Percentiles rank a stretch among this genome's conserved stretches.
These are phyloP conservation scores for Candida anutae DNA, from an alignment of 1,139 yeast genomes.

Conservation along the genomic window DNA sequence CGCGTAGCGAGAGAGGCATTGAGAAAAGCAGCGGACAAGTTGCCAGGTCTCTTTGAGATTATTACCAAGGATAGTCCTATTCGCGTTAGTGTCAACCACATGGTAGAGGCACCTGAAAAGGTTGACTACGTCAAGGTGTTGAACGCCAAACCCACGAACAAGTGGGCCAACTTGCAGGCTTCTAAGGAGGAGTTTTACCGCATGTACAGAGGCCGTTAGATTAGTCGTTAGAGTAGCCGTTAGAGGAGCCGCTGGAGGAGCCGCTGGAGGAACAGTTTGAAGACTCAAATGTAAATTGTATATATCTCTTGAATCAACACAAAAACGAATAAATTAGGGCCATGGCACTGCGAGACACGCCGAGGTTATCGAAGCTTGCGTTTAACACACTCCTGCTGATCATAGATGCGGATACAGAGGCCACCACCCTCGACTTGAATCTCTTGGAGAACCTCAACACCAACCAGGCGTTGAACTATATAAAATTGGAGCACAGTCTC, in stretches of 20 bases:
- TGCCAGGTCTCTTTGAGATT: slow-evolving; percentile 90
- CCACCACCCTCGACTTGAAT: slow-evolving; percentile 44
- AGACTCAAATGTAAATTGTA: neutral
- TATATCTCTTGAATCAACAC: neutral
- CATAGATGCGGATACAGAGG: slow-evolving; percentile 49
- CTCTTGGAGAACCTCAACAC: slow-evolving; percentile 50
- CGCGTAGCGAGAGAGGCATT: slow-evolving; percentile 87
- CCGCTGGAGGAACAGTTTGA: too few species aligned
- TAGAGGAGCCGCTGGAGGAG: too few species aligned
- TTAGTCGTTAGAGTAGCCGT: too few species aligned
- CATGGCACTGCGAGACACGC: slow-evolving; percentile 21
- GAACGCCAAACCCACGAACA: slow-evolving; percentile 59
- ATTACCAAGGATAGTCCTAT: slow-evolving; percentile 59
- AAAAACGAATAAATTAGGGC: neutral
- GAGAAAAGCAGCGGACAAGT: slow-evolving; percentile 83
- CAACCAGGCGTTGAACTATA: slow-evolving; percentile 47
- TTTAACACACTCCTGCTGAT: slow-evolving; percentile 15
- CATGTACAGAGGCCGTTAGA: slow-evolving; percentile 45
- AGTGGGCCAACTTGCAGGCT: slow-evolving; percentile 41
- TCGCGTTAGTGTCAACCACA: slow-evolving; percentile 59
- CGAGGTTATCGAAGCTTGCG: slow-evolving; percentile 22
- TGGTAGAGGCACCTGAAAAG: slow-evolving; percentile 35
- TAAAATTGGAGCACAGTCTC: slow-evolving; percentile 45
- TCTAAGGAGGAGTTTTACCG: slow-evolving; percentile 45
- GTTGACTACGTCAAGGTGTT: slow-evolving; percentile 50